phyloP scores from a whole-genome alignment of 805 yeast genomes.

The Saccharomycodes ludwigii region DNA sequence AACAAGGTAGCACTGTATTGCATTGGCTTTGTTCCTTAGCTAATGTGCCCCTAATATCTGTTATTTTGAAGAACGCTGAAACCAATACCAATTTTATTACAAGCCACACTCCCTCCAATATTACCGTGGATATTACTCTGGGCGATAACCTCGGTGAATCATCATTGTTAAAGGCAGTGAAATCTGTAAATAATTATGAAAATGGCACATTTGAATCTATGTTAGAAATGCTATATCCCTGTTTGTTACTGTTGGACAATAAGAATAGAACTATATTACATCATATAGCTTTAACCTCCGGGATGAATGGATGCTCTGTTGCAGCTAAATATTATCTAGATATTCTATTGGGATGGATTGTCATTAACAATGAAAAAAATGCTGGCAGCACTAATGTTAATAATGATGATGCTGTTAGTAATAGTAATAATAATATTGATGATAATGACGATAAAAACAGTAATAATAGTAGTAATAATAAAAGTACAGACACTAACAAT shows the following conservation, averaged over 20 bases:
- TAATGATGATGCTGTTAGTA: constrained; percentile 5
- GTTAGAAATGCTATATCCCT: constrained; percentile 64
- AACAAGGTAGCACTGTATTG: constrained; percentile 81
- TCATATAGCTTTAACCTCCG: constrained; percentile 73
- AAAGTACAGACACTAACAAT: no score
- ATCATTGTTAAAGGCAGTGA: constrained; percentile 68
- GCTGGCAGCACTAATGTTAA: constrained; percentile 16
- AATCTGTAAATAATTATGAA: constrained; percentile 66
- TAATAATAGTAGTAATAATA: no score
- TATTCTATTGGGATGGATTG: constrained; percentile 66
- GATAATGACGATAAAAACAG: no score
- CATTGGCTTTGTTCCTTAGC: constrained; percentile 97
- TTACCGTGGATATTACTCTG: constrained; percentile 29
- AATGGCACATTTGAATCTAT: constrained; percentile 60
- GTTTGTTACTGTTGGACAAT: constrained; percentile 50
- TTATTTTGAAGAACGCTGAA: constrained; percentile 56
- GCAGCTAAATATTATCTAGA: constrained; percentile 67
- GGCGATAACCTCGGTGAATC: constrained; percentile 82
- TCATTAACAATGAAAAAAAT: constrained; percentile 18
- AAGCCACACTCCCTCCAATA: no score
- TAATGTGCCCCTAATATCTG: constrained; percentile 52
- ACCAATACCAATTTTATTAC: no score
- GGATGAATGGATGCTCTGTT: constrained; percentile 58
- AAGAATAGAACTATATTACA: constrained; percentile 75
- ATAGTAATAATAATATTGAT: constrained; percentile 13